phyloP scores from a whole-genome alignment of 352 stramenopile species.

The Pythium apleroticum region DNA sequence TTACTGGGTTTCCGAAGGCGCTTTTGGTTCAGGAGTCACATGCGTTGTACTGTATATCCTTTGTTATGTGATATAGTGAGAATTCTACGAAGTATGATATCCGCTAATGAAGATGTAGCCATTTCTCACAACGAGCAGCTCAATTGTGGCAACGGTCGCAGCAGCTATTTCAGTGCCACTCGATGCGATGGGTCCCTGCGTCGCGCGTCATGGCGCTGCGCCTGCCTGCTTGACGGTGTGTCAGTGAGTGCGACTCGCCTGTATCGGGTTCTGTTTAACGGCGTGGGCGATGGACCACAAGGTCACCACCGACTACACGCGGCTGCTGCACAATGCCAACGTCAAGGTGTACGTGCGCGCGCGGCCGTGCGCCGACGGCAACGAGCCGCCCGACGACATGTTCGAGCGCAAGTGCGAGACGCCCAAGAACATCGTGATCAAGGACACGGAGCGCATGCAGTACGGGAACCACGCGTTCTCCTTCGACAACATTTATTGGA shows the following conservation, averaged over 20 bases:
- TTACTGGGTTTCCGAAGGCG: not conserved
- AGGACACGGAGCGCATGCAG: conserved; percentile 85
- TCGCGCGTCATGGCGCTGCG: not conserved
- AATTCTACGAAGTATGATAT: not conserved
- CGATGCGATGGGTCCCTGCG: not conserved
- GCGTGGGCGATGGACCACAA: conserved; percentile 74
- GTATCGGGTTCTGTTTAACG: not conserved
- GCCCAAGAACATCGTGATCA: conserved; percentile 83
- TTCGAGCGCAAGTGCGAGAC: conserved; percentile 79
- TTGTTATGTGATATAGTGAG: not conserved
- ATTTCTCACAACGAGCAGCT: not conserved
- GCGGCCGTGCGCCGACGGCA: conserved; percentile 72
- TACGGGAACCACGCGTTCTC: conserved; percentile 87
- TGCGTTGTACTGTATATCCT: conserved; percentile 1
- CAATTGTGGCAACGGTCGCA: not conserved
- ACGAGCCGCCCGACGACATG: conserved; percentile 73
- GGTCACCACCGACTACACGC: conserved; percentile 85
- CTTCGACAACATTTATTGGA: conserved; percentile 88
- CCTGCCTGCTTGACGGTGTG: not conserved
- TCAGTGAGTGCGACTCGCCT: not conserved
- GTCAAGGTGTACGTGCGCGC: conserved; percentile 84
- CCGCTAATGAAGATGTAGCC: conserved; percentile 16
- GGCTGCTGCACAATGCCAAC: conserved; percentile 70
- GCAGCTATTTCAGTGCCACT: conserved; percentile 5
- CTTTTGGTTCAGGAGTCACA: not conserved